Conservation (phyloP, 441 rosid genomes). For the Daphne laureola region DNA sequence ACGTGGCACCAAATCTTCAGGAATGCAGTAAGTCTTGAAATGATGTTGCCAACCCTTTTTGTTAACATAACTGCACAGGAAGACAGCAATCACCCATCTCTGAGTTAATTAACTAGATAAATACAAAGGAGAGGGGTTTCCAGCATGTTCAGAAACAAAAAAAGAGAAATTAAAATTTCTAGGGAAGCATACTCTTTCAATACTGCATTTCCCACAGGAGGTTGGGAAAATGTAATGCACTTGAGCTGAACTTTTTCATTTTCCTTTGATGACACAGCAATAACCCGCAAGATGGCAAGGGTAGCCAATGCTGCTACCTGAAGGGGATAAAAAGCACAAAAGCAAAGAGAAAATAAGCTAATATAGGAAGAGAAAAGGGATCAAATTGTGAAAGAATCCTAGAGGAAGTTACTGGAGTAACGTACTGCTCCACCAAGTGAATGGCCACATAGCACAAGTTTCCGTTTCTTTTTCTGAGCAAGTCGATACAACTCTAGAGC, state of each 20-base stretch:
- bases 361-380: conserved; percentile 10
- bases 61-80: conserved; percentile 63
- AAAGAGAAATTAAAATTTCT: neutral
- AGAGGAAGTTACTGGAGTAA: conserved; percentile 14
- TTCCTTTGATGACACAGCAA: conserved; percentile 75
- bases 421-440: conserved; percentile 99
- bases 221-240: conserved; percentile 95
- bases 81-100: too few species aligned
- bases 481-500: conserved; percentile 91
- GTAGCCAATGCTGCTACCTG: conserved; percentile 97
- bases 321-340: conserved; percentile 2
- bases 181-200: conserved; percentile 25
- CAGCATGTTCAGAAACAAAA: neutral
- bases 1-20: conserved; percentile 97
- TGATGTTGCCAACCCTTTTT: conserved; percentile 88
- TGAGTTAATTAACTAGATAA: neutral
- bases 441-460: conserved; percentile 98
- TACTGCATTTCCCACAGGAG: conserved; percentile 95
- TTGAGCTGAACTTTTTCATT: conserved; percentile 66
- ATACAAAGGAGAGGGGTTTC: conserved; percentile 4
- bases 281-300: conserved; percentile 90
- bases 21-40: conserved; percentile 95
- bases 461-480: conserved; percentile 88
- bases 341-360: conserved; percentile 8
- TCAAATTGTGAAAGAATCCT: neutral